These are phyloP conservation scores for Xerocomus minutiporus DNA, from an alignment of 1,284 basidiomycete species.

Conservation along the genomic window DNA sequence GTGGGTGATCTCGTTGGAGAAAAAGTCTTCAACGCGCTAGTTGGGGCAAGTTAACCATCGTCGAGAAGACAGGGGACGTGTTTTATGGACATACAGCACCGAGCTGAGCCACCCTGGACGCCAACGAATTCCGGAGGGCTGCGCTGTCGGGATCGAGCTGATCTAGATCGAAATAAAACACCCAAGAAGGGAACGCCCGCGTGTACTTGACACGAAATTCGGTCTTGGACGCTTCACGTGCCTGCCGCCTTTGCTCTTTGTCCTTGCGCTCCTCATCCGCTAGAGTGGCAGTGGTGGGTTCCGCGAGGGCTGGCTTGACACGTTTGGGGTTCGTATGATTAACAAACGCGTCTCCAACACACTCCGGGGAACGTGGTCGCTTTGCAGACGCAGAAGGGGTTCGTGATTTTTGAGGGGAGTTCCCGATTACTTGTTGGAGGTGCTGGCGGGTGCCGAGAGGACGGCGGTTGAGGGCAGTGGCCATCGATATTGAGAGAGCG, in stretches of 20 bases:
- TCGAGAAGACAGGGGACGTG: not conserved
- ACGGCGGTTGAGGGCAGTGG: conserved; percentile 42
- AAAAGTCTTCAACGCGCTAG: conserved; percentile 81
- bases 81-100: conserved; percentile 64
- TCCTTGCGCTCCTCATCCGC: conserved; percentile 36
- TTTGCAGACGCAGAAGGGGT: conserved; percentile 37
- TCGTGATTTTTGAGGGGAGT: conserved; percentile 29
- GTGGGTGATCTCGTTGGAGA: conserved; percentile 82
- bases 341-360: conserved; percentile 31
- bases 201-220: conserved; percentile 84
- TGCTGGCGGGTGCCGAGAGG: conserved; percentile 35
- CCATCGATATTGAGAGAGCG: conserved; percentile 19
- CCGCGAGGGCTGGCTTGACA: conserved; percentile 26
- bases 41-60: conserved; percentile 4
- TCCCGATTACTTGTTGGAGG: conserved; percentile 32
- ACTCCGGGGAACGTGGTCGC: conserved; percentile 64
- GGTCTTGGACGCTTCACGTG: conserved; percentile 57
- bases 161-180: conserved; percentile 82
- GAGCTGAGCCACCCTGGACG: conserved; percentile 56
- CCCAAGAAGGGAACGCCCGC: conserved; percentile 77
- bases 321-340: conserved; percentile 31
- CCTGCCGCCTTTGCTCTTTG: conserved; percentile 41
- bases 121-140: conserved; percentile 45
- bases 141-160: conserved; percentile 48
- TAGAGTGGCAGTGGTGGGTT: conserved; percentile 14